phyloP scores from a whole-genome alignment of 1,284 basidiomycete species.

The Moesziomyces aphidis region DNA sequence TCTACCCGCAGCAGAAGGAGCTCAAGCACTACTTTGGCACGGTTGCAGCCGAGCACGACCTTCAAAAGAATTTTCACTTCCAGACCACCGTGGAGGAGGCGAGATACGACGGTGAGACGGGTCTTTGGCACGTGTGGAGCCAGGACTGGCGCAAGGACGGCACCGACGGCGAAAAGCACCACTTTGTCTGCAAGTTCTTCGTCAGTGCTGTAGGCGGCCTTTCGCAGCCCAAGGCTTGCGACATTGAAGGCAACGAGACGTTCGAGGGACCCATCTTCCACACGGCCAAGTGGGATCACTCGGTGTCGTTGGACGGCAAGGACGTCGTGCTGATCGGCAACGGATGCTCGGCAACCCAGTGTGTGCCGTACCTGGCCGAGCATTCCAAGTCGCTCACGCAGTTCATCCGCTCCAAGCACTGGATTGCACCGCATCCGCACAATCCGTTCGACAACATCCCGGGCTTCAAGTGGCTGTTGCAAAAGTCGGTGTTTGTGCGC shows the following conservation, averaged over 20 bases:
- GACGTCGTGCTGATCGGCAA: constrained; percentile 67
- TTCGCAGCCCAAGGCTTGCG: constrained; percentile 59
- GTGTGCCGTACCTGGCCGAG: constrained; percentile 54
- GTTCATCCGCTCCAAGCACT: constrained; percentile 63
- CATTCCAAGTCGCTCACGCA: constrained; percentile 58
- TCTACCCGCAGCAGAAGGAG: constrained; percentile 59
- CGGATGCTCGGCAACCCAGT: constrained; percentile 63
- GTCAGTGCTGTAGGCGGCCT: constrained; percentile 63
- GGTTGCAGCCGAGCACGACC: constrained; percentile 55
- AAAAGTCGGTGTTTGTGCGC: constrained; percentile 44
- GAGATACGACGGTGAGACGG: constrained; percentile 55
- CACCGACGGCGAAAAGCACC: constrained; percentile 24
- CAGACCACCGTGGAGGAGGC: constrained; percentile 55
- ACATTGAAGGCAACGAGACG: constrained; percentile 57
- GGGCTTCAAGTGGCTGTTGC: constrained; percentile 59
- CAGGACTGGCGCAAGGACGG: constrained; percentile 23
- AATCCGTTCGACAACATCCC: constrained; percentile 48
- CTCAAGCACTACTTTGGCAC: constrained; percentile 55
- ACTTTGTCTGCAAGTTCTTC: constrained; percentile 63
- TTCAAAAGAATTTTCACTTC: constrained; percentile 54
- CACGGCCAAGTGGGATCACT: constrained; percentile 67
- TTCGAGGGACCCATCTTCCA: constrained; percentile 67
- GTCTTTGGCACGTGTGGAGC: constrained; percentile 62
- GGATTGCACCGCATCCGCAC: constrained; percentile 55
- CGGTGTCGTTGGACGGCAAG: constrained; percentile 63